These are phyloP conservation scores for Malbranchea zuffiana DNA, from an alignment of 2,329 filamentous ascomycete genomes.

Conservation along the genomic window DNA sequence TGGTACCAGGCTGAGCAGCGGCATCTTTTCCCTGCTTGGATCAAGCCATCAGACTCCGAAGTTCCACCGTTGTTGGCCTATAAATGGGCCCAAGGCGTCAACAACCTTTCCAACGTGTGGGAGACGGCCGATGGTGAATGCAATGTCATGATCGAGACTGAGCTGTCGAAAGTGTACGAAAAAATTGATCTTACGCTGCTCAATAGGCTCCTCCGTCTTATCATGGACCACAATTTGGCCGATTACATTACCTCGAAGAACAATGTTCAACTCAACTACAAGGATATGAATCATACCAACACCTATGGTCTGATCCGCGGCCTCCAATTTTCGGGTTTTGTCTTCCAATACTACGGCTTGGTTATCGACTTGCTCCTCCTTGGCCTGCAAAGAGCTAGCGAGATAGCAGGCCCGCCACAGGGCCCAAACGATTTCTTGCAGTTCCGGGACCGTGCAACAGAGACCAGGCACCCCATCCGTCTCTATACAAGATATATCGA, in stretches of 20 bases:
- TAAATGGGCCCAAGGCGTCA: constrained; percentile 99
- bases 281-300: constrained; percentile 99
- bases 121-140: constrained; percentile 87
- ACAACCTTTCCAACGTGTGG: constrained; percentile 94
- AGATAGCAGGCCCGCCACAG: constrained; percentile 88
- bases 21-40: constrained; percentile 95
- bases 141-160: constrained; percentile 97
- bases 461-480: constrained; percentile 87
- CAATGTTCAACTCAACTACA: constrained; percentile 97
- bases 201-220: constrained; percentile 81
- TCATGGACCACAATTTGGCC: constrained; percentile 98
- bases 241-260: constrained; percentile 99
- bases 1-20: constrained; percentile 99
- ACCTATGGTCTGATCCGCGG: constrained; percentile 97
- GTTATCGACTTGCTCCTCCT: constrained; percentile 88
- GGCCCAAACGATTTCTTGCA: constrained; percentile 96
- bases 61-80: constrained; percentile 89
- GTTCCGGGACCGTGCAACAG: constrained; percentile 85
- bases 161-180: constrained; percentile 98
- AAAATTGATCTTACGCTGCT: constrained; percentile 96
- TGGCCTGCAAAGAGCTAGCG: constrained; percentile 89
- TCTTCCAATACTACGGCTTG: constrained; percentile 97
- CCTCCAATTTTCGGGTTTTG: constrained; percentile 93
- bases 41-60: constrained; percentile 97
- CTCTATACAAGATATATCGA: constrained; percentile 98